Evolutionary conservation across 441 rosid species (phyloP).

Genomic region (Croton setiger): DNA sequence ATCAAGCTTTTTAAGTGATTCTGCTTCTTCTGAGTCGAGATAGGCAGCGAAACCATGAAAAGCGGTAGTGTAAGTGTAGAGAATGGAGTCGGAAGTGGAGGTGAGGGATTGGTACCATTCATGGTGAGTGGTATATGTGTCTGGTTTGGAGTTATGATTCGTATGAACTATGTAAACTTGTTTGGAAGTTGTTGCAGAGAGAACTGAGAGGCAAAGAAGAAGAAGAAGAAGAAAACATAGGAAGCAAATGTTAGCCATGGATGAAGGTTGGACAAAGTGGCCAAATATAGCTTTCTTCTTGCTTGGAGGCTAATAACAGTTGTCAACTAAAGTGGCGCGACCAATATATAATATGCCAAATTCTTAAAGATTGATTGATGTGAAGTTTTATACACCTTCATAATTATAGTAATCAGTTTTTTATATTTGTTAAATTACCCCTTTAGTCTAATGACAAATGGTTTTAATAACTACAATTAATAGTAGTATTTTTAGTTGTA

Average conservation of each 20-base stretch:
- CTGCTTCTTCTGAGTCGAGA: conserved; percentile 47
- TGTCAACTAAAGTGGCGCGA: too few species aligned
- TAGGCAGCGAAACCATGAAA: conserved; percentile 76
- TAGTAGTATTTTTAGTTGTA: too few species aligned
- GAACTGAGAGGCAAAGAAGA: neutral
- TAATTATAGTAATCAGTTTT: too few species aligned
- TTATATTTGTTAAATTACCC: too few species aligned
- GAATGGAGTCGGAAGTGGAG: conserved; percentile 38
- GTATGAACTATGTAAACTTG: conserved; percentile 66
- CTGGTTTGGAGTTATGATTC: conserved; percentile 48
- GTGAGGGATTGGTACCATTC: conserved; percentile 67
- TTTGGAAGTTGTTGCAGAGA: conserved; percentile 21
- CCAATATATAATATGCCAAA: too few species aligned
- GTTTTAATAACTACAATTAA: too few species aligned
- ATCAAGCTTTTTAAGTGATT: conserved; percentile 38
- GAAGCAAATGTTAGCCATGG: conserved; percentile 21
- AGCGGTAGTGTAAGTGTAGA: conserved; percentile 58
- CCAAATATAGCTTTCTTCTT: too few species aligned
- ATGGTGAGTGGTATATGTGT: conserved; percentile 45
- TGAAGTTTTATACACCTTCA: too few species aligned
- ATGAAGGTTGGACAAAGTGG: too few species aligned
- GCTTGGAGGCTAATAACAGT: too few species aligned
- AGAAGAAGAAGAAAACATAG: conserved; percentile 9
- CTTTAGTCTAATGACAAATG: too few species aligned
- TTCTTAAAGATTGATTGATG: too few species aligned